A percentile compares a stretch with the other conserved stretches of the same genome.
Conservation (phyloP, 176 grass and related monocot genomes). For the Musa beccarii region DNA sequence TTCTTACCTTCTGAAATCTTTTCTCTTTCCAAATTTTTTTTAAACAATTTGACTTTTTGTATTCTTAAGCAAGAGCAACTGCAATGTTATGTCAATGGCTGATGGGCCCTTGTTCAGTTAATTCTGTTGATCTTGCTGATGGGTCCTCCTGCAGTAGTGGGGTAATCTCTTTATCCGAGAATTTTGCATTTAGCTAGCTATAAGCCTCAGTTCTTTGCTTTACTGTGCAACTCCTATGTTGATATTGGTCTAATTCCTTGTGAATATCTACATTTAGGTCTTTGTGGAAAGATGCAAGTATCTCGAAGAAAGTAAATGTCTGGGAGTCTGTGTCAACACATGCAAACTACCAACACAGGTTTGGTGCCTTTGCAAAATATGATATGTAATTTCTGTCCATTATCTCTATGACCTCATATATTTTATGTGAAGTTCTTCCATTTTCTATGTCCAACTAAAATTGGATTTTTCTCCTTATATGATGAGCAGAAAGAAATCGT, state of each 20-base stretch:
- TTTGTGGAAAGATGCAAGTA: slow-evolving; percentile 75
- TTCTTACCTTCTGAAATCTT: neutral
- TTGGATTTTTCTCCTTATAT: too few relatives aligned
- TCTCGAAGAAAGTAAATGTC: slow-evolving; percentile 88
- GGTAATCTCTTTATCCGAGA: slow-evolving; percentile 25
- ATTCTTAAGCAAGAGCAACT: slow-evolving; percentile 75
- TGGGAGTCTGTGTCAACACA: slow-evolving; percentile 84
- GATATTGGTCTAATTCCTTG: slow-evolving; percentile 3
- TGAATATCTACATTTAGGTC: slow-evolving; percentile 33
- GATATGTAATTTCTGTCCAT: neutral
- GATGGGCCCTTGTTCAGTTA: slow-evolving; percentile 74
- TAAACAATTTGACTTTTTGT: neutral
- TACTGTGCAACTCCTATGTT: neutral
- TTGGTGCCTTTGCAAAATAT: slow-evolving; percentile 8
- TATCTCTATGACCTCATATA: neutral
- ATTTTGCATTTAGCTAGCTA: slow-evolving; percentile 1
- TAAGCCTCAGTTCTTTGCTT: neutral
- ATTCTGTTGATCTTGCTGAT: slow-evolving; percentile 51
- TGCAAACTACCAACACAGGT: slow-evolving; percentile 97
- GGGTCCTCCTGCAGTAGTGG: slow-evolving; percentile 63
- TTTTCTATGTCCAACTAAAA: too few relatives aligned
- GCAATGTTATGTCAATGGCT: slow-evolving; percentile 83
- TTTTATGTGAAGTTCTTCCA: too few relatives aligned
- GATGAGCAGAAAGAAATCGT: too few relatives aligned
- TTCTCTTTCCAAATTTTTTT: neutral